Evolutionary conservation across 1,284 basidiomycete genomes (phyloP).

Genomic region (Pterulicium gracile): DNA sequence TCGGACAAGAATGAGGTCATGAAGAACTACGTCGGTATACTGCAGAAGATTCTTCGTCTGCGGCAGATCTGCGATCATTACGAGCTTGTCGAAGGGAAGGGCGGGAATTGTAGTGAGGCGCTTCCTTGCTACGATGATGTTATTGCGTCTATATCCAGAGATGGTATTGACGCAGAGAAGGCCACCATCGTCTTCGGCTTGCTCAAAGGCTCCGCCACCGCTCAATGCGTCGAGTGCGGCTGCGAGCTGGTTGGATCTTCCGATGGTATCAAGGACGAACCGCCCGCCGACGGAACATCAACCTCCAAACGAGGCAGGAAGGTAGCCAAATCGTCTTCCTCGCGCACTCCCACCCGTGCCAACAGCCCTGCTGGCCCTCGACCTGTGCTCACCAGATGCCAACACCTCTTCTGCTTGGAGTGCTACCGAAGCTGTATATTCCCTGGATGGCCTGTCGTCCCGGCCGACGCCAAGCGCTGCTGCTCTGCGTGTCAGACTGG

Average conservation of each 20-base stretch:
- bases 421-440: constrained; percentile 75
- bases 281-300: constrained; percentile 29
- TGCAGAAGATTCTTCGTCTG: constrained; percentile 90
- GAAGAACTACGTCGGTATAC: constrained; percentile 96
- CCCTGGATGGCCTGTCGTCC: constrained; percentile 68
- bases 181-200: constrained; percentile 76
- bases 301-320: constrained; percentile 54
- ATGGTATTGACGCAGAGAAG: constrained; percentile 72
- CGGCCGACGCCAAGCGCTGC: constrained; percentile 41
- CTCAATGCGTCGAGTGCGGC: constrained; percentile 83
- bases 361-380: constrained; percentile 51
- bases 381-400: constrained; percentile 81
- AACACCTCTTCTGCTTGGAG: constrained; percentile 80
- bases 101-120: constrained; percentile 31
- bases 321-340: constrained; percentile 22
- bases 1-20: constrained; percentile 83
- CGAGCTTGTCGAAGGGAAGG: constrained; percentile 80
- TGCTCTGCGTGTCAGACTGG: constrained; percentile 70
- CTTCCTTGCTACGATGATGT: constrained; percentile 63
- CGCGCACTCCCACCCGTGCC: constrained; percentile 57
- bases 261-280: constrained; percentile 35
- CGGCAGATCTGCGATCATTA: constrained; percentile 97
- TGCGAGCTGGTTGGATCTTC: constrained; percentile 54
- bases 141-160: constrained; percentile 58
- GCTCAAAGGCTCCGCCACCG: constrained; percentile 76